Base-by-base conservation (phyloP, 1,139 yeast genomes). In the Yamadazyma atmosphaerica region DNA sequence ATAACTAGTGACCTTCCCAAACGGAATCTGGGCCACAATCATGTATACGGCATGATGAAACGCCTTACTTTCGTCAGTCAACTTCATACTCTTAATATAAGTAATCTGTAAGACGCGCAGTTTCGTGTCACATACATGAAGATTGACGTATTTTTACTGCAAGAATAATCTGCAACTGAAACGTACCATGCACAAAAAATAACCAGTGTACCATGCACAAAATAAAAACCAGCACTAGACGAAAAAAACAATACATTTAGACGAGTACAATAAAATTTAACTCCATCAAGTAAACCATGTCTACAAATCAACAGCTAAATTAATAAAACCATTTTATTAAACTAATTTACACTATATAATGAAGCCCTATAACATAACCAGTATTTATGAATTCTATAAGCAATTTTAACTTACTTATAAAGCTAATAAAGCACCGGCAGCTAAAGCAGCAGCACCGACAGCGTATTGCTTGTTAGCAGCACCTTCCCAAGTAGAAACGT, bases 1-100 rank as follows among this genome's bases (percentile, higher is more conserved):
- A 49, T 86, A 86, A 12, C 83, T 72, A 0, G 89, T 79, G 4
- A 81, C 89, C 34, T 61, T 61, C 0, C 90, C 94, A n/a, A 50
- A 47, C 0, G 95, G 95, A 3, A 86, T 72, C 43, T 62, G 60
- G 29, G 58, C 62, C 1, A 79, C 80, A 2, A 77, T 61, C 2
- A 72, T 59, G 52, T 81, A 86, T 0, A 83, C 89, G 0, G 83
- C 79, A 32, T 68, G 61, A 51, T 82, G 79, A 54, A 84, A 83
- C 11, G 78, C 77, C 43, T 72, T 65, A 0, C 77, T 69, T 49
- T 81, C 85, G 31, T 76, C 78, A 1, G 60, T 55, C 18, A 63
- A 40, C 27, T 52, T 57, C 63, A 60, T 59, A 8, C 25, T 9
- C 22, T 9, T 19, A 6, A 19, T 9, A 19, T n/a, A n/a, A n/a